Base-by-base conservation (phyloP, 2,329 filamentous ascomycete species). In the Ophiostoma novo-ulmi region DNA sequence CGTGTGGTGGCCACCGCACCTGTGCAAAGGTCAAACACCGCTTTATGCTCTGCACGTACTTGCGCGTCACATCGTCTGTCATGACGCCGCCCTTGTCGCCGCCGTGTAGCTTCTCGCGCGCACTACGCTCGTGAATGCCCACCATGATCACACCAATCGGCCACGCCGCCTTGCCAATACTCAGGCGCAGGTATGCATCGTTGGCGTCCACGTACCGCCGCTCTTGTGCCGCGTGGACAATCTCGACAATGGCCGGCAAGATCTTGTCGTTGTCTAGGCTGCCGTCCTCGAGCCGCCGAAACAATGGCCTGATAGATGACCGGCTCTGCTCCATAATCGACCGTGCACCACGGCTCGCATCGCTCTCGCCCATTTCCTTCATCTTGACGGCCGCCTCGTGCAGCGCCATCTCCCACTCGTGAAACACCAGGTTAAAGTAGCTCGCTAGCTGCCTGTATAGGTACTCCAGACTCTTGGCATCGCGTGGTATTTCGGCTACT, bases 111-210 rank as follows among this genome's bases (percentile, higher is more conserved):
- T 99, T 99, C 81, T 99, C 95, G 73, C 95, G 88, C 26, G 95
- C 94, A 75, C 91, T 95, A 77, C 95, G 89, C 84, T 98, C 95
- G 86, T 99, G 95, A 76, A 99, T 99, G 84, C 95, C 95, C 77
- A 99, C 95, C 95, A 98, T 99, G 79, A 95, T 99, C 55, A 99
- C 95, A 81, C 95, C 95, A 77, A 99, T 99, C 35, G 95, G 95
- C 95, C 95, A 99, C 20, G 95, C 95, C 75, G 93, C 94, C 82
- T 97, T 97, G 74, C 93, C 93, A 77, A 99, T 99, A 78, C 92
- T 97, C 70, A 99, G 84, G 69, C 92, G 86, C 72, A 99, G 83
- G 79, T 99, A 99, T 0, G 93, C 94, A 78, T 99, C 92, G 78
- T 98, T 98, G 44, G 95, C 95, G 80, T 97, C 92, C 66, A 99